These are phyloP conservation scores for Mentha longifolia DNA, from an alignment of 257 asterid species.

Conservation along the genomic window DNA sequence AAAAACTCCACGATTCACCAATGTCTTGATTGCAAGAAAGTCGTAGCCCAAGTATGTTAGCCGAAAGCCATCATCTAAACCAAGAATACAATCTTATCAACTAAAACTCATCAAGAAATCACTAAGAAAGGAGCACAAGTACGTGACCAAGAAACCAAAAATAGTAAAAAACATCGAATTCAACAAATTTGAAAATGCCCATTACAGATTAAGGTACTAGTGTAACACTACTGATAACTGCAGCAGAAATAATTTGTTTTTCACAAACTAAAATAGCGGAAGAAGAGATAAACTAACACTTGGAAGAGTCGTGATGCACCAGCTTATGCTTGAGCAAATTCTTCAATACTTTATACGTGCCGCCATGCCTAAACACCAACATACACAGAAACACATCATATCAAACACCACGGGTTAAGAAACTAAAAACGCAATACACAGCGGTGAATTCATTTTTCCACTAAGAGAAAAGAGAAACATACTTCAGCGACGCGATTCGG, in stretches of 20 bases:
- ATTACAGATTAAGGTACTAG: not conserved
- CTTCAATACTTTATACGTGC: conserved; percentile 93
- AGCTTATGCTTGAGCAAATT: conserved; percentile 96
- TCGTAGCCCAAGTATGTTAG: conserved; percentile 97
- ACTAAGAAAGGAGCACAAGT: conserved; percentile 2
- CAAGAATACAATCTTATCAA: conserved; percentile 14
- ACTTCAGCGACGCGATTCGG: conserved; percentile 87
- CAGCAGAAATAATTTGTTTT: not conserved
- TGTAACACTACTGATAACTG: not conserved
- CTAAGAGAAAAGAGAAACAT: conserved; percentile 4
- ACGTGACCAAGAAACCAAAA: conserved; percentile 1
- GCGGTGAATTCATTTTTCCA: not conserved
- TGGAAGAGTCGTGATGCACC: conserved; percentile 91
- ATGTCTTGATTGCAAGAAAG: conserved; percentile 89
- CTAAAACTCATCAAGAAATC: conserved; percentile 13
- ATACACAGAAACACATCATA: conserved; percentile 19
- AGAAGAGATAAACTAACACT: conserved; percentile 59
- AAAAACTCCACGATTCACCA: conserved; percentile 96
- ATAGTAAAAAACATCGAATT: not conserved
- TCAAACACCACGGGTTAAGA: not conserved
- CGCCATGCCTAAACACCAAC: conserved; percentile 76
- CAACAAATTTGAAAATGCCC: not conserved
- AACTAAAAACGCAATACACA: not conserved
- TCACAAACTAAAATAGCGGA: not conserved
- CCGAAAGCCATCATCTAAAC: conserved; percentile 93